Evolutionary conservation across 2,329 filamentous ascomycete species (phyloP).

Genomic region (Aspergillus ochraceus): DNA sequence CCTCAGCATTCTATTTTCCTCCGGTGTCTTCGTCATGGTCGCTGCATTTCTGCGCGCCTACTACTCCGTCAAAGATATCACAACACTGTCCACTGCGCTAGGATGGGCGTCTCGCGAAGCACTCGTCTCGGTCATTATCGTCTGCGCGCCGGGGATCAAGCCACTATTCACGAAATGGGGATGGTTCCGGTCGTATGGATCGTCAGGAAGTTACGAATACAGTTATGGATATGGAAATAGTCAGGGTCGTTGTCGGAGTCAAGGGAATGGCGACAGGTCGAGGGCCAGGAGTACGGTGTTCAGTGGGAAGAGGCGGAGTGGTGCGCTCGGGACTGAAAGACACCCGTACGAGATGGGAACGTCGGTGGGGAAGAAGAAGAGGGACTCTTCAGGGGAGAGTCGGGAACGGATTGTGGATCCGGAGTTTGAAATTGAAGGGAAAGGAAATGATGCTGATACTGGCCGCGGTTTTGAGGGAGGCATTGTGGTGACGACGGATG

Average conservation of each 20-base stretch:
- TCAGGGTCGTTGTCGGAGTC: background rate
- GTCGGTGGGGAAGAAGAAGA: background rate
- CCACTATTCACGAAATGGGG: constrained; percentile 10
- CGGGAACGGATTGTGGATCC: constrained; percentile 14
- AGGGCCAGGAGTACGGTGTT: background rate
- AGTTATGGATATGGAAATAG: background rate
- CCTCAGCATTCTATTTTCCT: constrained; percentile 16
- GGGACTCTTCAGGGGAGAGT: constrained; percentile 9
- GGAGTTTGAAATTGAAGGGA: background rate
- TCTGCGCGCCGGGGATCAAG: constrained; percentile 20
- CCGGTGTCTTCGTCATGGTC: constrained; percentile 22
- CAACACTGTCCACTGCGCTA: constrained; percentile 13
- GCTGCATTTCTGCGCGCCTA: constrained; percentile 20
- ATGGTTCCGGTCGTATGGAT: constrained; percentile 10
- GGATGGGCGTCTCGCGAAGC: constrained; percentile 21
- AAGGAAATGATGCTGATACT: background rate
- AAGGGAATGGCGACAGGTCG: background rate
- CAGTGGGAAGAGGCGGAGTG: constrained; percentile 1
- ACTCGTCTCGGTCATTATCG: constrained; percentile 18
- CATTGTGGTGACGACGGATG: constrained; percentile 14
- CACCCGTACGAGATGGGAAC: constrained; percentile 11
- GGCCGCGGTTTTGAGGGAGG: background rate
- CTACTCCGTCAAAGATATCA: constrained; percentile 21
- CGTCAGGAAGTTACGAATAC: background rate
- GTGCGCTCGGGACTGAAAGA: background rate